Evolutionary conservation across 2,329 filamentous ascomycete species (phyloP).

Genomic region (Pseudogymnoascus sp.): DNA sequence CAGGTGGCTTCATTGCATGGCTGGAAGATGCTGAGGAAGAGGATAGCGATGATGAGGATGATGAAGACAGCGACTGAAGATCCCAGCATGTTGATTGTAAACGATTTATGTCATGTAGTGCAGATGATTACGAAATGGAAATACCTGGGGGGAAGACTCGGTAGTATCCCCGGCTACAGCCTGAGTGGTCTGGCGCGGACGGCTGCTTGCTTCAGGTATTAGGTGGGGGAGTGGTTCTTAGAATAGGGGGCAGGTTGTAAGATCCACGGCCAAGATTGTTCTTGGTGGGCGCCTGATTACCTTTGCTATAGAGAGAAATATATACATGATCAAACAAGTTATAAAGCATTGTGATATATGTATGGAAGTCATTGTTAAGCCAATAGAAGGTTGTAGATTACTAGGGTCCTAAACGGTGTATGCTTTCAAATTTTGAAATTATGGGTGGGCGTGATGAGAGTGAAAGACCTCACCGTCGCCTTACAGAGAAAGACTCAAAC

Average conservation of each 20-base stretch:
- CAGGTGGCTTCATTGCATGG: slow-evolving; percentile 75
- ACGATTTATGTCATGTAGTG: slow-evolving; percentile 3
- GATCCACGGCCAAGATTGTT: not conserved
- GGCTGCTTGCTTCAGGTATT: not conserved
- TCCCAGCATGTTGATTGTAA: slow-evolving; percentile 4
- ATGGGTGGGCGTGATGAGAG: not conserved
- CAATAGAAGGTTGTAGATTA: too few relatives aligned
- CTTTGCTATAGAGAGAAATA: not conserved
- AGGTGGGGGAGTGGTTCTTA: not conserved
- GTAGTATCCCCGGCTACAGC: not conserved
- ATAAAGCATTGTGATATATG: not conserved
- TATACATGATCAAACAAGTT: not conserved
- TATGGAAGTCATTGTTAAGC: not conserved
- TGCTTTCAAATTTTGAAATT: not conserved
- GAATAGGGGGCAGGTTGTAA: not conserved
- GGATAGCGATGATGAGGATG: slow-evolving; percentile 58
- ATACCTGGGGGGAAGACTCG: not conserved
- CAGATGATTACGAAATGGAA: not conserved
- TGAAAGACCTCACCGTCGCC: not conserved
- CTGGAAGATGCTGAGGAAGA: slow-evolving; percentile 68
- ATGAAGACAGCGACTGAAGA: slow-evolving; percentile 43
- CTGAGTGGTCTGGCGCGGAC: not conserved
- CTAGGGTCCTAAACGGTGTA: not conserved
- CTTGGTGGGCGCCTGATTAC: not conserved
- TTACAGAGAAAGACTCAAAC: not conserved